A percentile compares a stretch with the other conserved stretches of the same genome.
Evolutionary conservation across 306 rosid species (phyloP).

Genomic region (Malus fusca): DNA sequence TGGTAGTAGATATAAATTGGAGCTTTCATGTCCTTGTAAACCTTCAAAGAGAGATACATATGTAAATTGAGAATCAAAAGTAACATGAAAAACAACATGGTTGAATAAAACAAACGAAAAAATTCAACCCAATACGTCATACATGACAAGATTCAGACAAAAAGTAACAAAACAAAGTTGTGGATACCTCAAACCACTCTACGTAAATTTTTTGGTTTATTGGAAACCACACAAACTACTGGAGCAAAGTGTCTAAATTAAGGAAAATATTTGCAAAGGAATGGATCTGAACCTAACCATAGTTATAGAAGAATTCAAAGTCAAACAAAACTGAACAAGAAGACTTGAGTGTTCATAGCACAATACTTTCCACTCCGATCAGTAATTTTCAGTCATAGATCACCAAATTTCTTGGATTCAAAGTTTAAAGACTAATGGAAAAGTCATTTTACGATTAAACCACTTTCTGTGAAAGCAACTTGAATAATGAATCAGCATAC

Average conservation of each 20-base stretch:
- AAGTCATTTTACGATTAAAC: not conserved
- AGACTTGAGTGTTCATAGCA: too few species aligned
- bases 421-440: not conserved
- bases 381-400: not conserved
- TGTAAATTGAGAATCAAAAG: not conserved
- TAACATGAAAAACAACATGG: not conserved
- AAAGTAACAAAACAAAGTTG: not conserved
- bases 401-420: not conserved
- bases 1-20: conserved; percentile 85
- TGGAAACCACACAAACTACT: not conserved
- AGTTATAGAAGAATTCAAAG: not conserved
- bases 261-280: not conserved
- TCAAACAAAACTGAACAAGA: not conserved
- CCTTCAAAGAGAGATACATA: conserved; percentile 39
- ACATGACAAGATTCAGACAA: not conserved
- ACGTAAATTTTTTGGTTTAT: not conserved
- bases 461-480: not conserved
- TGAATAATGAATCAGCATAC: not conserved
- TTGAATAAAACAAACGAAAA: not conserved
- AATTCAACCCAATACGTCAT: not conserved
- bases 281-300: not conserved
- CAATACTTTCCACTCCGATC: not conserved
- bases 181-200: not conserved
- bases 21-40: conserved; percentile 74
- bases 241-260: not conserved